phyloP scores from a whole-genome alignment of 2,329 filamentous ascomycete species.

The Trichoderma asperellum region DNA sequence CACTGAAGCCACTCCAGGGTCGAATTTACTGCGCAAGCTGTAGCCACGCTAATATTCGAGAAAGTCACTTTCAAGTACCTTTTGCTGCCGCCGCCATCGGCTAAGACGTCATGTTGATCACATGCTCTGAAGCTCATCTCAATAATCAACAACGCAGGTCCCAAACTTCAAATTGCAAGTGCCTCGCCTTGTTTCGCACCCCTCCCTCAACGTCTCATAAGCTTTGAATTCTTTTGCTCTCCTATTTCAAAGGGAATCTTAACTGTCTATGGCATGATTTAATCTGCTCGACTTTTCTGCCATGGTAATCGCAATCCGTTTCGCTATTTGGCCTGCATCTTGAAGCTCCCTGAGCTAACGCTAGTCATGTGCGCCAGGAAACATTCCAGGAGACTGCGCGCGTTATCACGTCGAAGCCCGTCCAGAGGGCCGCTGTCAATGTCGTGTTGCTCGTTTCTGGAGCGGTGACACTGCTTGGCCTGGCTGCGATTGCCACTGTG shows the following conservation, averaged over 20 bases:
- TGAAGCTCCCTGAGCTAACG: background rate
- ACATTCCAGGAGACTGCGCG: slow-evolving; percentile 44
- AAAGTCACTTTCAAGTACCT: background rate
- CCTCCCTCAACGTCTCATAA: background rate
- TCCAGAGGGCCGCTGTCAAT: slow-evolving; percentile 55
- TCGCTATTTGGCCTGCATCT: background rate
- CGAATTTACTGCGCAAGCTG: background rate
- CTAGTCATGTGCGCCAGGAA: slow-evolving; percentile 36
- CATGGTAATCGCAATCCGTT: slow-evolving; percentile 10
- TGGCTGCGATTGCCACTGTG: slow-evolving; percentile 55
- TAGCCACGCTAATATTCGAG: background rate
- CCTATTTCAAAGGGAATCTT: background rate
- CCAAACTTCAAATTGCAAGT: background rate
- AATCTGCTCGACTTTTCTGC: background rate
- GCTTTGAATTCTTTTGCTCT: background rate
- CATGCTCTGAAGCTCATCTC: slow-evolving; percentile 23
- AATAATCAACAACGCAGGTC: background rate
- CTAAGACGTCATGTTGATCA: slow-evolving; percentile 29
- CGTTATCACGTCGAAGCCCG: slow-evolving; percentile 54
- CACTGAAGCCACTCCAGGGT: too few species aligned
- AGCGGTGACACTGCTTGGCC: slow-evolving; percentile 50
- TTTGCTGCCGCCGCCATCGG: background rate
- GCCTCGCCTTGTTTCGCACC: background rate
- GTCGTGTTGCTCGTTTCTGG: slow-evolving; percentile 49
- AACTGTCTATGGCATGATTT: slow-evolving; percentile 2